Base-by-base conservation (phyloP, 495 filamentous ascomycete genomes). In the Podospora appendiculata region DNA sequence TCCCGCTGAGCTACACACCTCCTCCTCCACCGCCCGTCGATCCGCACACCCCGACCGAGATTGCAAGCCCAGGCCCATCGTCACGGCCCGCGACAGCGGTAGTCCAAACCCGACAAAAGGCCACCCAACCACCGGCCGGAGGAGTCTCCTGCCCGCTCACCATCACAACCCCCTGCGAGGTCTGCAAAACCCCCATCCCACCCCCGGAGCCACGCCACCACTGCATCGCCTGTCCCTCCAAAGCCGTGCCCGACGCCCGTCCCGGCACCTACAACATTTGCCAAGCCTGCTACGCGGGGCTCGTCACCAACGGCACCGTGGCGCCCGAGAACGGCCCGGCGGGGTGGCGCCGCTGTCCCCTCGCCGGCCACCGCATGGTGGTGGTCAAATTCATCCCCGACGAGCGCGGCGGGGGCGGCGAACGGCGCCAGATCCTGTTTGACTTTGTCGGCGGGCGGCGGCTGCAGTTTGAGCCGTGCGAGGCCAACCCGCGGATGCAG, bases 201-300 rank as follows among this genome's bases (percentile, higher is more conserved):
- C 80, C 85, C 0, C 76, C 77, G 4, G 74, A 79, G 36, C 76
- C 76, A 1, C 78, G 88, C n/a, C 88, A 82, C 59, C 89, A 95
- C 68, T 96, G 90, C 63, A 68, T 61, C 53, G 52, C 56, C 9
- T 79, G 76, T 49, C 65, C 54, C 0, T 73, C 67, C 35, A 60
- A 57, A 33, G 2, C 5, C 25, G 33, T 51, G 5, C 17, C 43
- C 6, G 50, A 59, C 0, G 36, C 33, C 16, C 14, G 38, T 13
- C 10, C 59, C 1, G 67, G 78, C n/a, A 84, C 90, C 61, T 91
- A 90, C 70, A 87, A 96, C 57, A 76, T 95, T 54, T 95, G 90
- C 70, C 70, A 72, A 7, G 68, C 78, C 14, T 96, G 90, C 70
- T 96, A 95, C 68, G 64, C 73, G 36, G 74, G 73, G 35, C 75